phyloP scores from a whole-genome alignment of 2,329 filamentous ascomycete species.

The Aspergillus flavus region DNA sequence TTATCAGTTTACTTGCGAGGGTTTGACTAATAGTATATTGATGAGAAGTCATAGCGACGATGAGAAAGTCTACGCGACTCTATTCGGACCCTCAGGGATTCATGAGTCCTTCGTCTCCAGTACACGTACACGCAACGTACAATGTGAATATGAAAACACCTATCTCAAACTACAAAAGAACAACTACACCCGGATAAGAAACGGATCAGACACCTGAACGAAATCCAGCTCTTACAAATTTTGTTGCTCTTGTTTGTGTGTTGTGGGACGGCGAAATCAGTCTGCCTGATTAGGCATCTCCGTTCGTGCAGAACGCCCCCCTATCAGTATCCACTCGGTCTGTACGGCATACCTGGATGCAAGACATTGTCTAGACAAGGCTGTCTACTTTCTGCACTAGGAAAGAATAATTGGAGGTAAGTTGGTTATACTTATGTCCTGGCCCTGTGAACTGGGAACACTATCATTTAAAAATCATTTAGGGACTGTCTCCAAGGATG shows the following conservation, averaged over 20 bases:
- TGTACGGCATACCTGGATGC: not conserved
- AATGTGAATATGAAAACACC: not conserved
- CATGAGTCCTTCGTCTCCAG: not conserved
- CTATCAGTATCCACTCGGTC: not conserved
- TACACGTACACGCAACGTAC: not conserved
- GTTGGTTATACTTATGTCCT: not conserved
- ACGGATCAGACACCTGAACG: not conserved
- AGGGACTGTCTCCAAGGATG: not conserved
- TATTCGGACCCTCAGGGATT: not conserved
- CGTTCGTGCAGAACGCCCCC: not conserved
- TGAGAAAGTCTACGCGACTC: not conserved
- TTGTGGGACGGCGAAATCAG: not conserved
- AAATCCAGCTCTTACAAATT: too few relatives aligned
- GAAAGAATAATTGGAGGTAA: not conserved
- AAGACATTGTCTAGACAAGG: not conserved
- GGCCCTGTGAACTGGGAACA: not conserved
- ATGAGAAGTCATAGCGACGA: not conserved
- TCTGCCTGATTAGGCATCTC: not conserved
- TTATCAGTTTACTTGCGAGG: not conserved
- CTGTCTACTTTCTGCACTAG: not conserved
- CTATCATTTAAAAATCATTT: not conserved
- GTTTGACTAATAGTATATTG: not conserved
- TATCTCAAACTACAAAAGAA: too few relatives aligned
- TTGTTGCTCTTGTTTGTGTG: not conserved
- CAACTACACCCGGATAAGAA: not conserved